Conservation (phyloP, 176 grass and related monocot genomes). For the Raddia guianensis region DNA sequence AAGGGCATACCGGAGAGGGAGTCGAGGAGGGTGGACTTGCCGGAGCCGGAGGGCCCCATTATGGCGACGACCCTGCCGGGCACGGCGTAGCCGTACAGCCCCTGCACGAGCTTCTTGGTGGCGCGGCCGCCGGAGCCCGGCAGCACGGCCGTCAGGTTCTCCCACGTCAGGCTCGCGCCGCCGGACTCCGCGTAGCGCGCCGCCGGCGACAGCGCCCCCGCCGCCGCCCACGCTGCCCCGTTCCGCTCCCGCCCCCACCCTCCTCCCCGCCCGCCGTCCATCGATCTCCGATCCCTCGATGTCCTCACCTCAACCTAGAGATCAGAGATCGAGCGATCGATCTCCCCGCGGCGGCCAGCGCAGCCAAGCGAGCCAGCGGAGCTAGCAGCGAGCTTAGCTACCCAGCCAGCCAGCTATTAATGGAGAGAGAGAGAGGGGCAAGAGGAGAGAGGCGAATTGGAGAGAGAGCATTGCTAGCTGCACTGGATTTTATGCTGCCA, state of each 20-base stretch:
- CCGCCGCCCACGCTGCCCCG: slow-evolving; percentile 40
- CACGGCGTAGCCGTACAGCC: slow-evolving; percentile 77
- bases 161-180: slow-evolving; percentile 87
- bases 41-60: slow-evolving; percentile 94
- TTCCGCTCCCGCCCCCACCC: not conserved
- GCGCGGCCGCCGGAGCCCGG: slow-evolving; percentile 61
- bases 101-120: slow-evolving; percentile 75
- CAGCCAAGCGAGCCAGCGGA: slow-evolving; percentile 10
- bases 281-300: slow-evolving; percentile 23
- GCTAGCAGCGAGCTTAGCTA: slow-evolving; percentile 28
- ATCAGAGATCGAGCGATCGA: not conserved
- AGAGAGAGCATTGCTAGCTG: not conserved
- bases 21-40: slow-evolving; percentile 98
- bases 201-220: slow-evolving; percentile 51
- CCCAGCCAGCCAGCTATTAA: slow-evolving; percentile 41
- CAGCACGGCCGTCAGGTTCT: slow-evolving; percentile 90
- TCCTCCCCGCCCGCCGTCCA: slow-evolving; percentile 34
- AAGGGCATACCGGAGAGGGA: slow-evolving; percentile 61
- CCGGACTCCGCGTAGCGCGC: slow-evolving; percentile 41
- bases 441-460: not conserved
- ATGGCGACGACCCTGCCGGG: slow-evolving; percentile 92
- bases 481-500: slow-evolving; percentile 22
- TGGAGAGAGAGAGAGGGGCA: not conserved
- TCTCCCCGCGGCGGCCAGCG: slow-evolving; percentile 26
- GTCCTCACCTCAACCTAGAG: too few relatives aligned